phyloP scores from a whole-genome alignment of 768 basidiomycete species.

The Rhodocollybia butyracea region DNA sequence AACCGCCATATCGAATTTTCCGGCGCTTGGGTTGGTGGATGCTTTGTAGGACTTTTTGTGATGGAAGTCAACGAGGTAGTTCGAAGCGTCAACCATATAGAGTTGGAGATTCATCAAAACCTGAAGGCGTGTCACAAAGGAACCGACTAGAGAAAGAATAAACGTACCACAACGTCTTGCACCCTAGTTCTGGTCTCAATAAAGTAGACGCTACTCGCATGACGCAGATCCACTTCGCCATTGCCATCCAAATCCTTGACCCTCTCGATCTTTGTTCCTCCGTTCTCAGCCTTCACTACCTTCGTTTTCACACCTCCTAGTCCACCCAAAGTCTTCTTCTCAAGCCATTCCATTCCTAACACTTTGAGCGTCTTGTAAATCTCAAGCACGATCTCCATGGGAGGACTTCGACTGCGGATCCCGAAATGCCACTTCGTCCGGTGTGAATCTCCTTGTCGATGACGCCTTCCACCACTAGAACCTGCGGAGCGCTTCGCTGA shows the following conservation, averaged over 20 bases:
- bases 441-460: constrained; percentile 40
- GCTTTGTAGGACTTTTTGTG: constrained; percentile 94
- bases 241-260: constrained; percentile 58
- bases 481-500: constrained; percentile 47
- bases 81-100: constrained; percentile 93
- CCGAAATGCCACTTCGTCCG: constrained; percentile 98
- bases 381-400: constrained; percentile 99
- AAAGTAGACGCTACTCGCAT: constrained; percentile 80
- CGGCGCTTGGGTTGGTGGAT: constrained; percentile 61
- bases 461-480: constrained; percentile 16
- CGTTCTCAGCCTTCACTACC: constrained; percentile 21
- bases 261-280: constrained; percentile 51
- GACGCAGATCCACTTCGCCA: constrained; percentile 57
- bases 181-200: constrained; percentile 91
- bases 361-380: constrained; percentile 90
- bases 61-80: constrained; percentile 97
- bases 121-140: constrained; percentile 33
- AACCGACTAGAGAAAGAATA: background rate
- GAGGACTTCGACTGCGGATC: constrained; percentile 88
- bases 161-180: constrained; percentile 85
- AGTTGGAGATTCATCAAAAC: constrained; percentile 96
- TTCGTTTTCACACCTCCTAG: constrained; percentile 51
- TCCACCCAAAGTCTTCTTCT: constrained; percentile 77
- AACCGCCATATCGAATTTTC: constrained; percentile 61
- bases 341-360: constrained; percentile 97